Conservation (phyloP, 192 early-diverging fungal species). For the Chytriomyces hyalinus region DNA sequence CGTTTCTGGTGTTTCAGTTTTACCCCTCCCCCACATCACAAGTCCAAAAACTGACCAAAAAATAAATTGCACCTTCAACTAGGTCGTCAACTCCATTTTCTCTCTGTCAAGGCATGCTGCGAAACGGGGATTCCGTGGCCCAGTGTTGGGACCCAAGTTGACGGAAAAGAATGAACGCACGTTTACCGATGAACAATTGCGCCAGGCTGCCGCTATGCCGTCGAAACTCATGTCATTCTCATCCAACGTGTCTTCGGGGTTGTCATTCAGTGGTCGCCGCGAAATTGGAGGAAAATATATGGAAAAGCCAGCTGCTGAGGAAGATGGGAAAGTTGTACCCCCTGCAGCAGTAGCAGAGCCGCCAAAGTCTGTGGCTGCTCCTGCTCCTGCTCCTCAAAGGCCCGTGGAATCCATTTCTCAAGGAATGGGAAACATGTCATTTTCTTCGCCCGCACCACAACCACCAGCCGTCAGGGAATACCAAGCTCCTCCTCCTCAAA, state of each 20-base stretch:
- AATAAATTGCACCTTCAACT: too few species aligned
- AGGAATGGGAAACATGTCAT: not conserved
- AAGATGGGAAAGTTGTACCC: too few species aligned
- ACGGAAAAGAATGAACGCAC: constrained; percentile 57
- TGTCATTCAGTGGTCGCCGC: constrained; percentile 31
- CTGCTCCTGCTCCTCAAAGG: not conserved
- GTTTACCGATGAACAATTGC: constrained; percentile 63
- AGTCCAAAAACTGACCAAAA: too few species aligned
- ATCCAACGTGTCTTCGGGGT: constrained; percentile 1
- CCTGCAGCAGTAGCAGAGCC: too few species aligned
- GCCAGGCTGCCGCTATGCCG: constrained; percentile 45
- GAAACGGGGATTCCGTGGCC: constrained; percentile 53
- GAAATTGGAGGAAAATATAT: constrained; percentile 47
- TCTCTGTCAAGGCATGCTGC: constrained; percentile 70
- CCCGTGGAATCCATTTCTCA: not conserved
- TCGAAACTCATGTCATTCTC: constrained; percentile 34
- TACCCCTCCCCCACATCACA: too few species aligned
- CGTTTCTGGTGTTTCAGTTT: too few species aligned
- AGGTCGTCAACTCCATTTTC: constrained; percentile 68
- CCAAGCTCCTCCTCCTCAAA: not conserved
- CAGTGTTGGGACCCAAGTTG: constrained; percentile 67
- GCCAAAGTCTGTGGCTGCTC: too few species aligned
- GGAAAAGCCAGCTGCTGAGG: constrained; percentile 20
- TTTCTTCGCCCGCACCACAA: too few species aligned
- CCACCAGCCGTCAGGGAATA: too few species aligned